Evolutionary conservation across 495 filamentous ascomycete species (phyloP), one percentile per base, ranked within the genome.

Genomic region (Xylaria sp.): DNA sequence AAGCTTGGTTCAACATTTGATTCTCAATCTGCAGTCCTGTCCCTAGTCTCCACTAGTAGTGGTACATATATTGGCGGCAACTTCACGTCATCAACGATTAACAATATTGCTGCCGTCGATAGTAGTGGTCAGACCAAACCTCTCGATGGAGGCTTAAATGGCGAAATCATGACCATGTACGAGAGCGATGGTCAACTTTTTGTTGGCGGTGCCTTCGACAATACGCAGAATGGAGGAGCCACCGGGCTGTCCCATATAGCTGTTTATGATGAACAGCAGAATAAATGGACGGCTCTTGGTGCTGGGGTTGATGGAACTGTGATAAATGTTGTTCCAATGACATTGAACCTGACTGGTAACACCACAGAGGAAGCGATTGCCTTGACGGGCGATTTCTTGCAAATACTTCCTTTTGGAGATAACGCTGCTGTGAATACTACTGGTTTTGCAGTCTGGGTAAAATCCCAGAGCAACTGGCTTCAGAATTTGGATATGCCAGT

Each of bases 391-490:
- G 85, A 90, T 74, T 99, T 99, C 78, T 84, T 87, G 29, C 82
- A 88, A 70, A 86, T 97, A 33, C 81, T 90, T 24, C 86, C 88
- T 3, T 94, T 92, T 76, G 89, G 82, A 52, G 83, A 82, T 63
- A 91, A 89, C 72, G 74, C 85, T 14, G 86, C 88, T n/a, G 80
- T 89, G 14, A 74, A 86, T 15, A 91, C 90, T 2, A 77, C 87
- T 61, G 93, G 94, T 0, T 95, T 98, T 76, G 96, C 92, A 37
- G 83, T 98, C 31, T 99, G 96, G 96, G 91, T 98, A n/a, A 93
- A 94, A 26, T 96, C 94, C 6, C 87, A 85, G 61, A 87, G 89
- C 50, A 93, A 97, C 76, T 99, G 96, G 96, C 82, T 98, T 29
- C 89, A 93, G 79, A 95, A 94, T 73, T 82, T 98, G 50, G 82